Base-by-base conservation (phyloP, 331 rosid species). In the Acacia concinna region DNA sequence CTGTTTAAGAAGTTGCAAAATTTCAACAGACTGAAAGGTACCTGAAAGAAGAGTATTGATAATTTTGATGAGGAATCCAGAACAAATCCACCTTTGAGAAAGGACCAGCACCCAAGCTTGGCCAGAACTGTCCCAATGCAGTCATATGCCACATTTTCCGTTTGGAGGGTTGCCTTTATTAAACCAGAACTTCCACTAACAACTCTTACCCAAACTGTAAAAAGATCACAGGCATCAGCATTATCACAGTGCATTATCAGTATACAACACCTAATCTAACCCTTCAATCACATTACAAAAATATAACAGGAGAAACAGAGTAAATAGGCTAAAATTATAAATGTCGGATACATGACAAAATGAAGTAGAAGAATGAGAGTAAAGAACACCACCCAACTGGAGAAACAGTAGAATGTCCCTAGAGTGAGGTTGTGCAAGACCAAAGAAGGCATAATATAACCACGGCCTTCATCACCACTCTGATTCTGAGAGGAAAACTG, bases 81-180 rank as follows among this genome's bases (percentile, higher is more conserved):
- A 62, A 89, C 79, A 85, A 93, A 95, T 21, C 99, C 99, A 59
- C 99, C 99, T 83, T 95, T 95, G 25, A 95, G 97, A 73, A 95
- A 93, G 41, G 99, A 95, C 97, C 99, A 95, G 79, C 97, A 95
- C 68, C 92, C 93, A 56, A 10, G 23, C 81, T 80, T 93, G 21
- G 97, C 96, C 21, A 84, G 81, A 74, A 90, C 96, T 20, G 96
- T 88, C 9, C 96, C 99, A 35, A 95, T 87, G 73, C 97, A 92
- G 12, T 70, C 27, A 66, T 78, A 56, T 6, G 79, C 76, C 3
- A 83, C 84, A 8, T 77, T 64, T 66, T 86, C 91, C 5, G 89
- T 77, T 77, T 82, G 77, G 1, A 95, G 83, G 60, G 85, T 90
- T 31, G 96, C 96, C 78, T 82, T 83, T 65, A 95, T 78, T 75